Percentiles rank a stretch among this genome's conserved stretches.
Evolutionary conservation across 768 basidiomycete species (phyloP).

Genomic region (Lactarius tabidus): DNA sequence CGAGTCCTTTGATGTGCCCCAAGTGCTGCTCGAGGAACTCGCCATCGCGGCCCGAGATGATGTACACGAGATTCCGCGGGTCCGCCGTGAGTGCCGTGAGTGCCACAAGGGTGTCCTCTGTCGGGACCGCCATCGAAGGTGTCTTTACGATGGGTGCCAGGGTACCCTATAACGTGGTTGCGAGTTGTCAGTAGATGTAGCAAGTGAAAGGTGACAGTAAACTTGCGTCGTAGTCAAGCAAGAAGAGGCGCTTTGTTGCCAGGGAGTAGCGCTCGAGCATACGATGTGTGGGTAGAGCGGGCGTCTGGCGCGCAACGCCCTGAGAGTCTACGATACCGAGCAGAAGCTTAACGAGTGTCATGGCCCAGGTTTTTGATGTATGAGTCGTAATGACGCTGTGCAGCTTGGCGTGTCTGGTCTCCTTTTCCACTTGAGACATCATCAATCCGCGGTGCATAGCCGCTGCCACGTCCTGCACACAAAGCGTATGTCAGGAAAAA

Average conservation of each 20-base stretch:
- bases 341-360: constrained; percentile 83
- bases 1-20: constrained; percentile 75
- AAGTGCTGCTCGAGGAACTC: constrained; percentile 90
- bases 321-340: constrained; percentile 75
- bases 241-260: constrained; percentile 80
- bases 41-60: constrained; percentile 94
- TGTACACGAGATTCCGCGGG: constrained; percentile 89
- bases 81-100: constrained; percentile 70
- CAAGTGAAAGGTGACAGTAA: background rate
- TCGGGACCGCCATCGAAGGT: constrained; percentile 83
- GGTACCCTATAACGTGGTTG: constrained; percentile 61
- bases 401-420: constrained; percentile 64
- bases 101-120: constrained; percentile 65
- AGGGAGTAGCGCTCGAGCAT: constrained; percentile 58
- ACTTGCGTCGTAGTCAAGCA: constrained; percentile 95
- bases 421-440: constrained; percentile 78
- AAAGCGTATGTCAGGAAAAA: constrained; percentile 5
- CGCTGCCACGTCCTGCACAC: constrained; percentile 68
- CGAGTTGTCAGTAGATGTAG: background rate
- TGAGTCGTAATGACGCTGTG: constrained; percentile 87
- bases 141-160: constrained; percentile 95
- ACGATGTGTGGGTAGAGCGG: constrained; percentile 61
- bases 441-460: constrained; percentile 85
- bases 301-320: constrained; percentile 79
- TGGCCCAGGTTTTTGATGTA: constrained; percentile 94